A percentile compares a stretch with the other conserved stretches of the same genome.
These are phyloP conservation scores for Komagataea norvegica DNA, from an alignment of 1,139 yeast genomes.

Conservation along the genomic window DNA sequence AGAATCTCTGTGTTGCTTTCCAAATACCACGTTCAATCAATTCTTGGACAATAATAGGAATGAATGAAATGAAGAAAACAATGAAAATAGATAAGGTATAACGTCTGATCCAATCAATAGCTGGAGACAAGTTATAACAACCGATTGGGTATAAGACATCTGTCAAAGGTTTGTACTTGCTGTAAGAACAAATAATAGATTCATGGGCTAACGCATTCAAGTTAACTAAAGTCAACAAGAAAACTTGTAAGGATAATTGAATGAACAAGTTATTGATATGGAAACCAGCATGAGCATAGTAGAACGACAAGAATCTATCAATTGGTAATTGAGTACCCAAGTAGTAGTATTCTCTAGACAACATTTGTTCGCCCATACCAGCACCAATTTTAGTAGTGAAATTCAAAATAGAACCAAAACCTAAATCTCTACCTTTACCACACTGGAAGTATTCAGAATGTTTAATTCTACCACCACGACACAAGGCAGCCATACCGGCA, in stretches of 20 bases:
- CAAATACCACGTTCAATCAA: slow-evolving; percentile 96
- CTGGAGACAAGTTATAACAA: slow-evolving; percentile 89
- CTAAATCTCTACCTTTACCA: slow-evolving; percentile 99
- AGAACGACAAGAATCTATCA: slow-evolving; percentile 95
- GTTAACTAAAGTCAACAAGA: slow-evolving; percentile 88
- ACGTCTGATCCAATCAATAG: slow-evolving; percentile 95
- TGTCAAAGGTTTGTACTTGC: slow-evolving; percentile 79
- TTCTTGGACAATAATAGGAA: slow-evolving; percentile 95
- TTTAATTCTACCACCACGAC: slow-evolving; percentile 98
- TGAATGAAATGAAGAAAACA: slow-evolving; percentile 95
- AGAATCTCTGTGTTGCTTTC: slow-evolving; percentile 90
- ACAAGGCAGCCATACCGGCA: slow-evolving; percentile 97
- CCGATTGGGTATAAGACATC: slow-evolving; percentile 85
- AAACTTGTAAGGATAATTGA: slow-evolving; percentile 88
- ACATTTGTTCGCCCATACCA: slow-evolving; percentile 99
- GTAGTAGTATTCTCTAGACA: slow-evolving; percentile 96
- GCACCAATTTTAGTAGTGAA: slow-evolving; percentile 99
- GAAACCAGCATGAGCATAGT: slow-evolving; percentile 99
- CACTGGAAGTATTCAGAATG: slow-evolving; percentile 99
- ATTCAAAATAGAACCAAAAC: slow-evolving; percentile 96
- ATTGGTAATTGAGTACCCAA: slow-evolving; percentile 95
- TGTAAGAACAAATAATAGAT: slow-evolving; percentile 77
- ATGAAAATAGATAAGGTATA: slow-evolving; percentile 96
- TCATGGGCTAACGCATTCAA: slow-evolving; percentile 90
- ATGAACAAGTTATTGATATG: slow-evolving; percentile 94